These are phyloP conservation scores for Tubosaeta sp. DNA, from an alignment of 768 basidiomycete genomes.

Conservation along the genomic window DNA sequence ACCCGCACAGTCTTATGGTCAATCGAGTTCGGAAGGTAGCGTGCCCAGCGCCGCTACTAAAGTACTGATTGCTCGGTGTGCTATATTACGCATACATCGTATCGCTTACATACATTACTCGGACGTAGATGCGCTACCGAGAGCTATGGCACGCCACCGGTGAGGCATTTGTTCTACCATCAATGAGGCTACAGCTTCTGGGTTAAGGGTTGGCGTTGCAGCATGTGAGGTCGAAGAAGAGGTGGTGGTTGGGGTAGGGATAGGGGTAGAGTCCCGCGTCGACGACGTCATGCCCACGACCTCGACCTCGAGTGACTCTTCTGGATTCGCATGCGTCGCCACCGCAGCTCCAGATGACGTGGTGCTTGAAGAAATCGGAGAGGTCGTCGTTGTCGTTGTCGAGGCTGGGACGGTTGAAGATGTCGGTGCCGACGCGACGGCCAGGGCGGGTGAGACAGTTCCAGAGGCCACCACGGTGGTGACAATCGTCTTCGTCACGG, in stretches of 20 bases:
- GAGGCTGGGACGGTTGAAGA: constrained; percentile 1
- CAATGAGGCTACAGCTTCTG: constrained; percentile 18
- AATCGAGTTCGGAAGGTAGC: no score
- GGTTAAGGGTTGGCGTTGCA: constrained; percentile 3
- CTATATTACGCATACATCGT: neutral
- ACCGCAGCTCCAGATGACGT: neutral
- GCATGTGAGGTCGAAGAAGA: constrained; percentile 5
- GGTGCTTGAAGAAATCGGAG: constrained; percentile 1
- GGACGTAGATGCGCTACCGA: neutral
- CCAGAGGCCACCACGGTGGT: constrained; percentile 6
- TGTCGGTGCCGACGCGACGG: constrained; percentile 12
- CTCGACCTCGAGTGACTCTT: constrained; percentile 20
- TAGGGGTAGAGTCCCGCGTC: neutral
- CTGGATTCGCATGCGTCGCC: neutral
- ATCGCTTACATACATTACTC: neutral
- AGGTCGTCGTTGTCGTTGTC: neutral
- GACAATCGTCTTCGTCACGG: constrained; percentile 24
- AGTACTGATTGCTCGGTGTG: no score
- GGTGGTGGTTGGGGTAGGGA: neutral
- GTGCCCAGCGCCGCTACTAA: no score
- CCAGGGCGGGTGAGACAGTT: constrained; percentile 8
- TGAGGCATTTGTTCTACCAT: constrained; percentile 8
- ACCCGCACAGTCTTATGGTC: no score
- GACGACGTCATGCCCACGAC: constrained; percentile 13
- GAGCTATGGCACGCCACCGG: neutral